Conservation (phyloP, 2,329 filamentous ascomycete species). For the Colletotrichum musicola region DNA sequence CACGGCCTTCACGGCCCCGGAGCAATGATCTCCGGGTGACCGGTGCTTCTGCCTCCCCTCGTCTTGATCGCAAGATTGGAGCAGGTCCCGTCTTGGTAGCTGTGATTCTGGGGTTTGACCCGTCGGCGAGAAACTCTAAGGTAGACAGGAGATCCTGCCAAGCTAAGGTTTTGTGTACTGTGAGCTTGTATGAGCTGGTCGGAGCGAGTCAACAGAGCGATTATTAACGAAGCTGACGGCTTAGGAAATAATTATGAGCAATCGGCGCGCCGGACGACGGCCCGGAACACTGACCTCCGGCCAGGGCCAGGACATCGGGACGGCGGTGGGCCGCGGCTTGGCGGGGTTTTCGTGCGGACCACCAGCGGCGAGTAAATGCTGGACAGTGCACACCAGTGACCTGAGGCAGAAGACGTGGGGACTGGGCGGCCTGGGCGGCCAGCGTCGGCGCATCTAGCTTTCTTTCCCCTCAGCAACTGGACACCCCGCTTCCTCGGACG, state of each 20-base stretch:
- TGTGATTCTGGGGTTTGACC: background rate
- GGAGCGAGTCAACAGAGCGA: no score
- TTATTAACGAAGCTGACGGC: no score
- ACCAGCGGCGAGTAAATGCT: background rate
- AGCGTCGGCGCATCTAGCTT: constrained; percentile 30
- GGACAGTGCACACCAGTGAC: constrained; percentile 4
- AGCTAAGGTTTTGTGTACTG: no score
- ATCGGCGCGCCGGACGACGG: background rate
- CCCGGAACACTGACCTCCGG: background rate
- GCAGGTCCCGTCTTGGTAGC: background rate
- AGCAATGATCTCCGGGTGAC: constrained; percentile 1
- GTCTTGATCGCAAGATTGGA: background rate
- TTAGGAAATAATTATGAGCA: no score
- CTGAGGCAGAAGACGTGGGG: constrained; percentile 34
- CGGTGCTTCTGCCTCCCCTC: background rate
- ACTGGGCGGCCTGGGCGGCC: constrained; percentile 25
- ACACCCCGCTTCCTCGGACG: constrained; percentile 36
- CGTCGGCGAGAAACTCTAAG: no score
- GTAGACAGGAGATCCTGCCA: no score
- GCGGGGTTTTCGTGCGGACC: constrained; percentile 6
- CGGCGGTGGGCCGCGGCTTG: constrained; percentile 33
- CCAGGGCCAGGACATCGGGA: constrained; percentile 15
- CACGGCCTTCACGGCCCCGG: no score
- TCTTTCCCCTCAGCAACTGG: constrained; percentile 27
- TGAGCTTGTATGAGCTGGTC: no score